Conservation (phyloP, 73 alveolate genomes). For the Paramecium caudatum region DNA sequence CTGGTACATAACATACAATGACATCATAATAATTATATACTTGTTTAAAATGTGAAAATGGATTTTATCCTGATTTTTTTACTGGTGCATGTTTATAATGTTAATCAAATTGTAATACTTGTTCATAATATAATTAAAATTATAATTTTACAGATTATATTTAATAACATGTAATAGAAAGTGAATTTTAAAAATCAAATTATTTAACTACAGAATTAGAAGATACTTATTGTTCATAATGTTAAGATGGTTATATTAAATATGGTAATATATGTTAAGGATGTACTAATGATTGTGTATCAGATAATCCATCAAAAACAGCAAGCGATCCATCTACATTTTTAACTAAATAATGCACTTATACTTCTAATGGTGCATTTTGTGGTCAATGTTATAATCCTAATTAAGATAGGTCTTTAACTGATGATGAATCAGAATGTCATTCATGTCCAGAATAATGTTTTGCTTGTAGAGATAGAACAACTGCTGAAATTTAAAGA, state of each 20-base stretch:
- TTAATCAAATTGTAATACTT: background rate
- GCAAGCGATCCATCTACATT: slow-evolving; percentile 10
- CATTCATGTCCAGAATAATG: slow-evolving; percentile 34
- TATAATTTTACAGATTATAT: slow-evolving; percentile 40
- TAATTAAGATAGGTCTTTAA: background rate
- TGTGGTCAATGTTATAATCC: slow-evolving; percentile 33
- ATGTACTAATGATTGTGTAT: slow-evolving; percentile 28
- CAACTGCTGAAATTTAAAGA: background rate
- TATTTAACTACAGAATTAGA: background rate
- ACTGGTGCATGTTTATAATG: background rate
- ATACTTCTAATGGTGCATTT: slow-evolving; percentile 28
- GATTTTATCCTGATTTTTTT: slow-evolving; percentile 60
- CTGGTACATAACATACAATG: background rate
- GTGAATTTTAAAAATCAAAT: background rate
- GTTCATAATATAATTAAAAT: background rate
- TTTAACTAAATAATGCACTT: too few relatives aligned
- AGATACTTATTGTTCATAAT: slow-evolving; percentile 17
- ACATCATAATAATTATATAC: background rate
- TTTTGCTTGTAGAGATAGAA: slow-evolving; percentile 46
- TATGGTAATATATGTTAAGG: slow-evolving; percentile 31
- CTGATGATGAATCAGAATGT: slow-evolving; percentile 13
- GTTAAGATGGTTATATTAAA: background rate
- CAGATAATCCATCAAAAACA: background rate
- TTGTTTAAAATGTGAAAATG: slow-evolving; percentile 40
- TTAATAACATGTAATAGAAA: background rate